Evolutionary conservation across 306 rosid species (phyloP).

Genomic region (Argentina anserina): DNA sequence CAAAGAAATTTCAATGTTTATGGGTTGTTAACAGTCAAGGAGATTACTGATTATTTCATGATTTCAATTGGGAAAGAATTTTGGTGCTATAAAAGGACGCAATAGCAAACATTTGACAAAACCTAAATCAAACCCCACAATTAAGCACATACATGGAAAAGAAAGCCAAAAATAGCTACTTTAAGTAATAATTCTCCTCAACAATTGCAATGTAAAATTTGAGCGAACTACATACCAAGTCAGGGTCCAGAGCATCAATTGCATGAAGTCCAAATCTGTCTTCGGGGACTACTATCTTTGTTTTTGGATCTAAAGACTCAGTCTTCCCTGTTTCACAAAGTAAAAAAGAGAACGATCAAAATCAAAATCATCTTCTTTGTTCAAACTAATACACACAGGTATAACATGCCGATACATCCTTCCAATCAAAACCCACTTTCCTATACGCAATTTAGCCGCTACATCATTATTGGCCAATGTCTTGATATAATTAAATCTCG

Average conservation of each 20-base stretch:
- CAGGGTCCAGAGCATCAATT: constrained; percentile 86
- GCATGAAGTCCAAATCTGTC: constrained; percentile 82
- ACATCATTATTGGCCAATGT: neutral
- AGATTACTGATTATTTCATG: neutral
- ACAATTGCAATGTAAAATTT: neutral
- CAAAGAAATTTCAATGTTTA: neutral
- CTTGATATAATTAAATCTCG: neutral
- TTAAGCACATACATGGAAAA: neutral
- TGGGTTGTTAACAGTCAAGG: neutral
- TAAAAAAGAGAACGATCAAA: neutral
- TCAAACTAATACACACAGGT: neutral
- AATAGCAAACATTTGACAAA: neutral
- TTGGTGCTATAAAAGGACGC: neutral
- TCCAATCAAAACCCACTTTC: neutral
- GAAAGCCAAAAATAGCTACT: neutral
- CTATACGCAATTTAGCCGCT: neutral
- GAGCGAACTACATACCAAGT: constrained; percentile 55
- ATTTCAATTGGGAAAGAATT: neutral
- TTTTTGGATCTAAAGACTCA: constrained; percentile 55
- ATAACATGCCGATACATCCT: neutral
- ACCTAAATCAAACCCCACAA: neutral
- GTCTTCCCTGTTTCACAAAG: constrained; percentile 61
- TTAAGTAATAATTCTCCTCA: neutral
- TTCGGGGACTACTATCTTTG: constrained; percentile 71
- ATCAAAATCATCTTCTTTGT: neutral